Base-by-base conservation (phyloP, 139 green algal species). In the Mesotaenium endlicherianum region DNA sequence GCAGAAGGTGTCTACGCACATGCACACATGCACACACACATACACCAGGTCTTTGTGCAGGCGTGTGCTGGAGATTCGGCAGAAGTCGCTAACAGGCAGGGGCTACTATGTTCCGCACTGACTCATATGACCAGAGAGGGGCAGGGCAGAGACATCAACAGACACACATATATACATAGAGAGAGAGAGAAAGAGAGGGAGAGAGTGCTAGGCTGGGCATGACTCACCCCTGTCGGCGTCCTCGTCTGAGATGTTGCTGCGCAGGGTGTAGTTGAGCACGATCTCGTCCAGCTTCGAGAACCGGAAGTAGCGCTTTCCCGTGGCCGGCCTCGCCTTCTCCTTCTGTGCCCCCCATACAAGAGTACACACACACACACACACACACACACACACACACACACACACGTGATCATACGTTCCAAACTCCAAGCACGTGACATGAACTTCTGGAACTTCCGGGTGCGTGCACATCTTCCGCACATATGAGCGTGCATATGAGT, bases 301-400 rank as follows among this genome's bases (percentile, higher is more conserved):
- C 55, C 70, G 70, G 43, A 88, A 88, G 43, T 88, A 88, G 26
- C 77, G 42, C 76, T 88, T 88, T 3, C 83, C 83, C 55, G 45
- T 60, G 8, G 49, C 76, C 5, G 77, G 57, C 39, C 83, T 87
- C 31, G 17, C 47, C 36, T 87, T 81, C 67, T 81, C 82, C 43
- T 40, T 44, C 77, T 85, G 77, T 50, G 4, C 36, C 11, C 36
- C 60, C 60, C 5, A 79, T 76, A 26, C 31, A 76, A 20, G 20
- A 76, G 26, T 26, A n/a, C 53, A 20, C 20, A 20, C 53, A 64
- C 26, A 64, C 53, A 20, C 20, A n/a, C 53, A 20, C 20, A 64
- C 20, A 64, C 20, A n/a, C 26, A 64, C 26, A 64, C 26, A 64
- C 26, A 64, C 53, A 64, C 53, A 64, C 53, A 64, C 26, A 64